Evolutionary conservation across 2,329 filamentous ascomycete genomes (phyloP), one percentile per base, ranked within the genome.

Genomic region (Phialophora verrucosa): DNA sequence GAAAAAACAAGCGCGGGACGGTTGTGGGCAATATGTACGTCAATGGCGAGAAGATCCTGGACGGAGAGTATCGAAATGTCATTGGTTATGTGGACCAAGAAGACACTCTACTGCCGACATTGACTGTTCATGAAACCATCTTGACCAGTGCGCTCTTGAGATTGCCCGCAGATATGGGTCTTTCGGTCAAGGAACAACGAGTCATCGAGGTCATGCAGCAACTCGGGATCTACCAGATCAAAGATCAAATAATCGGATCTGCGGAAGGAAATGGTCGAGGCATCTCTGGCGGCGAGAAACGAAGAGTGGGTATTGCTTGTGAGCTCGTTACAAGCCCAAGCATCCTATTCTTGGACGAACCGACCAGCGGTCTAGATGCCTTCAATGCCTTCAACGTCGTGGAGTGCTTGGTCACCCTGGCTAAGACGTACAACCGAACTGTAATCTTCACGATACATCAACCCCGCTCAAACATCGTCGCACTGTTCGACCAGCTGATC

Each of bases 401-500:
- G 29, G 95, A 99, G 77, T 98, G 93, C 74, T 85, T 99, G 10
- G 94, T 98, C 47, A 97, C 91, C 1, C 82, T 99, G 53, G 95
- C 96, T 59, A 97, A 97, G 82, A 95, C 89, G 50, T 99, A 98
- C 81, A 96, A 97, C 80, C 87, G 96, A 67, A 99, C 96, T 0
- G 93, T 99, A 63, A 91, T 99, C 69, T 97, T 99, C 80, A 99
- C 95, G 14, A 99, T 99, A 70, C 95, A 99, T 77, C 95, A 99
- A 75, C 95, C 95, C 44, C 88, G 96, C 71, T 99, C 95, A 11
- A 99, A 99, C 78, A 99, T 99, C 74, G 95, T 98, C 25, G 95
- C 95, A 10, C 85, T 99, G 2, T 99, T 99, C 75, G 95, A 99
- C 76, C 89, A 94, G 63, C 84, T 99, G n/a, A 85, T 99, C 62